Conservation (phyloP, 2,329 filamentous ascomycete species). For the Madurella fahalii region DNA sequence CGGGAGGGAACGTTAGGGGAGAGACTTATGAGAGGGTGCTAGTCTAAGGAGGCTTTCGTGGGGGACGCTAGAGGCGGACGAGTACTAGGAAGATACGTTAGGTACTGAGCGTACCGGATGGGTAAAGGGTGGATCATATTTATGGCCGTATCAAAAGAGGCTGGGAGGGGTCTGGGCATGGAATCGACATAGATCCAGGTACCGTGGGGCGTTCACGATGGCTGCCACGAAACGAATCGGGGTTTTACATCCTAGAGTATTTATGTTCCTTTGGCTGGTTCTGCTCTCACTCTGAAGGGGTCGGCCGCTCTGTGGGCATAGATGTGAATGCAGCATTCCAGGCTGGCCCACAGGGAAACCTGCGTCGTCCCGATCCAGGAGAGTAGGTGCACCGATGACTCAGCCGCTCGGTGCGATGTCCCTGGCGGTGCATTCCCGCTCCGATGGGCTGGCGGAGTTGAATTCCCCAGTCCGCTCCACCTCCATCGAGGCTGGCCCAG, state of each 20-base stretch:
- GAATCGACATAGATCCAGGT: constrained; percentile 9
- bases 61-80: background rate
- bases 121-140: background rate
- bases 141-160: background rate
- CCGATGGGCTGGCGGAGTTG: background rate
- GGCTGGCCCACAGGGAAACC: too few relatives aligned
- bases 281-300: background rate
- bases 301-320: too few relatives aligned
- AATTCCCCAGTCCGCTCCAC: background rate
- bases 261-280: too few relatives aligned
- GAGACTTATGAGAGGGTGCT: constrained; percentile 74
- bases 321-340: too few relatives aligned
- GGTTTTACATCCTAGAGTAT: constrained; percentile 2
- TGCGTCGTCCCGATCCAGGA: too few relatives aligned
- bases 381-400: background rate
- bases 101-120: background rate
- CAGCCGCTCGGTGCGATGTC: background rate
- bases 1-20: constrained; percentile 70
- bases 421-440: background rate
- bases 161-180: background rate
- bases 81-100: background rate
- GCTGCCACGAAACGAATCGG: constrained; percentile 13
- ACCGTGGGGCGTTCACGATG: constrained; percentile 17
- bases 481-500: background rate
- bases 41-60: constrained; percentile 47